Conservation (phyloP, 768 basidiomycete species). For the Trametes meyenii region DNA sequence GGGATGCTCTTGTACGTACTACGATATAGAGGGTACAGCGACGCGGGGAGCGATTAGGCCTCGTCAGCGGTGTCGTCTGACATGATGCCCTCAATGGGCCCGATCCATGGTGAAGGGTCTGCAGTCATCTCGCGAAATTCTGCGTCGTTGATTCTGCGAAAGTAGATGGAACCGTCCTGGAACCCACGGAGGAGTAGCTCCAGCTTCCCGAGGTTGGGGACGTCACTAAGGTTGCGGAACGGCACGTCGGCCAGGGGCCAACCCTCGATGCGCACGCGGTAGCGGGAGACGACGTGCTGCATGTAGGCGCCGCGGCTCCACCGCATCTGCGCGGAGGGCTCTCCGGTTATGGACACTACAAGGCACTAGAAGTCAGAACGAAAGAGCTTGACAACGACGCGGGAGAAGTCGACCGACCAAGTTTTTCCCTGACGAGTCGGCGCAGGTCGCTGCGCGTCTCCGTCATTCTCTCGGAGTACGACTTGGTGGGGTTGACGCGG, state of each 20-base stretch:
- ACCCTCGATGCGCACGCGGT: conserved; percentile 33
- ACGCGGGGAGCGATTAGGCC: neutral
- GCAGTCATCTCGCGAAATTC: conserved; percentile 25
- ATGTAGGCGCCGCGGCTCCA: conserved; percentile 28
- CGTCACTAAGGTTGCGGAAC: conserved; percentile 35
- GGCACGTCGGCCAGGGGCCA: conserved; percentile 33
- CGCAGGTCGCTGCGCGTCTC: conserved; percentile 32
- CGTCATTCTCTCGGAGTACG: conserved; percentile 35
- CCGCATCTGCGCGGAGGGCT: conserved; percentile 31
- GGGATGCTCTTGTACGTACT: too few relatives aligned
- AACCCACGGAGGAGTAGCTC: conserved; percentile 32
- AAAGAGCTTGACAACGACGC: neutral
- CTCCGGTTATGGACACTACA: conserved; percentile 30
- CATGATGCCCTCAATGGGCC: neutral
- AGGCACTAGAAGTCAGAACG: neutral
- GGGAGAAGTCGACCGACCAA: conserved; percentile 24
- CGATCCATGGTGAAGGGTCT: conserved; percentile 18
- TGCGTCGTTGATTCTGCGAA: conserved; percentile 26
- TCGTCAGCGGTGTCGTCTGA: conserved; percentile 1
- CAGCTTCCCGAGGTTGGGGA: conserved; percentile 33
- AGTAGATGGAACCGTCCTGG: conserved; percentile 28
- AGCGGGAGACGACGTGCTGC: conserved; percentile 32
- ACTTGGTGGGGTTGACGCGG: conserved; percentile 29
- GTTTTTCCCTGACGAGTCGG: conserved; percentile 27
- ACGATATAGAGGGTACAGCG: too few relatives aligned